Percentiles rank a stretch among this genome's conserved stretches.
Evolutionary conservation across 1,284 basidiomycete genomes (phyloP).

Genomic region (Leccinum pachyderme): DNA sequence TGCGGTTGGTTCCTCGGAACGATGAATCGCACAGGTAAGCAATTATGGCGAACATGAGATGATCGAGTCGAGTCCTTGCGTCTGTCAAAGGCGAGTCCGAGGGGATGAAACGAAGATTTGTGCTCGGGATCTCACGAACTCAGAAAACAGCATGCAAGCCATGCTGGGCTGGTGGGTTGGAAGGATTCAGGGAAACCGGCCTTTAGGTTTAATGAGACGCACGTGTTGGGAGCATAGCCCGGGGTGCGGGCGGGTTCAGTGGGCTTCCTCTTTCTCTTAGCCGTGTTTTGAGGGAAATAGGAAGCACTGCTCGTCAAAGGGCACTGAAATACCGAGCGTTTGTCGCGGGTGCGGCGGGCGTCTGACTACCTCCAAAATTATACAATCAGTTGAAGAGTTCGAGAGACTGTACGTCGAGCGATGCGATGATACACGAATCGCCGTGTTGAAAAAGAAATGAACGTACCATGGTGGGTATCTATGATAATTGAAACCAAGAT

Average conservation of each 20-base stretch:
- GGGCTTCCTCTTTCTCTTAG: not conserved
- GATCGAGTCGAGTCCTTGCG: not conserved
- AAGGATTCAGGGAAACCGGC: conserved; percentile 7
- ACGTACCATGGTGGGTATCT: not conserved
- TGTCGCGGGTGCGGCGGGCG: not conserved
- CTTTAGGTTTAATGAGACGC: conserved; percentile 10
- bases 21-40: not conserved
- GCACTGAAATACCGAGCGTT: not conserved
- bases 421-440: conserved; percentile 4
- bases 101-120: not conserved
- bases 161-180: not conserved
- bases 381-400: not conserved
- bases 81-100: not conserved
- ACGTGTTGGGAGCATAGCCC: conserved; percentile 1
- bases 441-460: conserved; percentile 6
- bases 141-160: not conserved
- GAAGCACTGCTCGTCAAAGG: not conserved
- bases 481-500: conserved; percentile 4
- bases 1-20: not conserved
- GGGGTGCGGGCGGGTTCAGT: not conserved
- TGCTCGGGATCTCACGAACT: not conserved
- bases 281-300: too few species aligned
- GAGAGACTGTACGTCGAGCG: not conserved
- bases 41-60: not conserved
- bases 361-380: not conserved